Percentiles rank a stretch among this genome's conserved stretches.
Evolutionary conservation across 768 basidiomycete species (phyloP).

Genomic region (Lactarius tabidus): DNA sequence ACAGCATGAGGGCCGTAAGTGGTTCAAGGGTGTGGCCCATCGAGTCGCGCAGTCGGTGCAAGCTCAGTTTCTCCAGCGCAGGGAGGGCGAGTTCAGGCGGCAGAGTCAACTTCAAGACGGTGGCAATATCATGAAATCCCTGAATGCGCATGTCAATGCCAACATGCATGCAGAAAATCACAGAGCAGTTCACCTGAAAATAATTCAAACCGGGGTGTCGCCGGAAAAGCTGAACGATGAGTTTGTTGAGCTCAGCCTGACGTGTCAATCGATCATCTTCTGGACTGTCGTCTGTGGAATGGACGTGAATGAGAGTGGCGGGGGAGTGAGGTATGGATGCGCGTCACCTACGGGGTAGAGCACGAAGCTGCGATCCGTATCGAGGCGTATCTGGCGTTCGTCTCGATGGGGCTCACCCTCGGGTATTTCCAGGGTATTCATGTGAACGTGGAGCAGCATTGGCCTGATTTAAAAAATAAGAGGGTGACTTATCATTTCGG

Average conservation of each 20-base stretch:
- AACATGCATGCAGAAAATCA: not conserved
- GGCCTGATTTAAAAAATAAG: constrained; percentile 35
- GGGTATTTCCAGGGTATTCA: constrained; percentile 9
- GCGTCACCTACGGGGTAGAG: constrained; percentile 74
- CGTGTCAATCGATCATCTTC: constrained; percentile 47
- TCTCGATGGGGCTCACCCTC: constrained; percentile 50
- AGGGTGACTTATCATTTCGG: constrained; percentile 9
- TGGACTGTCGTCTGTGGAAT: constrained; percentile 20
- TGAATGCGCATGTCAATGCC: constrained; percentile 32
- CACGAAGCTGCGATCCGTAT: constrained; percentile 92
- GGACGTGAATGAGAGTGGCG: not conserved
- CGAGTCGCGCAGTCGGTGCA: constrained; percentile 78
- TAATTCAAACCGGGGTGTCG: constrained; percentile 71
- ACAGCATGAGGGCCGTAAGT: constrained; percentile 76
- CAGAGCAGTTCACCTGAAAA: constrained; percentile 57
- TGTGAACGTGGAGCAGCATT: constrained; percentile 34
- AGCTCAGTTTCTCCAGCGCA: constrained; percentile 67
- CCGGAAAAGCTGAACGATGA: constrained; percentile 74
- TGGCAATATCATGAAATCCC: constrained; percentile 92
- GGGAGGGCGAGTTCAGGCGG: constrained; percentile 53
- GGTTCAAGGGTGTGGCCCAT: constrained; percentile 86
- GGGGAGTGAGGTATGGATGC: constrained; percentile 8
- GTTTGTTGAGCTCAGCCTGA: constrained; percentile 60
- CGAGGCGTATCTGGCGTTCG: constrained; percentile 82
- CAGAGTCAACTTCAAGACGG: constrained; percentile 75